Evolutionary conservation across 2,329 filamentous ascomycete species (phyloP).

Genomic region (Scytalidium lignicola): DNA sequence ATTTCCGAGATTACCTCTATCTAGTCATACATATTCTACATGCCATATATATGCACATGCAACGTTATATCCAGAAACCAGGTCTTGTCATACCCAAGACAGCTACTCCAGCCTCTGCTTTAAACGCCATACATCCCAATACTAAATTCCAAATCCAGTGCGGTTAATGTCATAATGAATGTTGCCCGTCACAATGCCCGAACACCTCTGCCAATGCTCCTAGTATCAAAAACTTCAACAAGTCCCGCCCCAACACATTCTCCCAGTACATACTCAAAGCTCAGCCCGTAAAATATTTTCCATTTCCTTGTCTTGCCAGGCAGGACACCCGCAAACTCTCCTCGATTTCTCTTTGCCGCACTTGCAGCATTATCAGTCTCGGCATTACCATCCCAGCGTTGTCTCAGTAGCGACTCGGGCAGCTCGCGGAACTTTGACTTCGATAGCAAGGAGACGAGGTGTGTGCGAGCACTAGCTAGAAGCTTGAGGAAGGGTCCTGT

Average conservation of each 20-base stretch:
- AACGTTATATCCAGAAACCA: no score
- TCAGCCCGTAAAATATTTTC: slow-evolving; percentile 64
- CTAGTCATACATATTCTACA: no score
- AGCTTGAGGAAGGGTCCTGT: slow-evolving; percentile 65
- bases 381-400: slow-evolving; percentile 68
- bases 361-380: slow-evolving; percentile 38
- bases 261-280: slow-evolving; percentile 66
- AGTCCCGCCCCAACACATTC: slow-evolving; percentile 67
- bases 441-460: slow-evolving; percentile 54
- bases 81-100: no score
- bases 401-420: slow-evolving; percentile 54
- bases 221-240: slow-evolving; percentile 70
- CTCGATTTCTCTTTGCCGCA: slow-evolving; percentile 44
- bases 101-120: no score
- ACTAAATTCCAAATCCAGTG: no score
- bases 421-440: slow-evolving; percentile 58
- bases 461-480: slow-evolving; percentile 53
- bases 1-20: no score
- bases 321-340: slow-evolving; percentile 51
- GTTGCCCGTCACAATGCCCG: slow-evolving; percentile 29
- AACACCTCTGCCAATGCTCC: slow-evolving; percentile 65
- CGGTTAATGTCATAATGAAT: no score
- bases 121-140: no score
- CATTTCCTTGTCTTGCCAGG: slow-evolving; percentile 63
- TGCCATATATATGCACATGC: no score